These are phyloP conservation scores for Umbelopsis vinacea DNA, from an alignment of 192 early-diverging fungal genomes.

Conservation along the genomic window DNA sequence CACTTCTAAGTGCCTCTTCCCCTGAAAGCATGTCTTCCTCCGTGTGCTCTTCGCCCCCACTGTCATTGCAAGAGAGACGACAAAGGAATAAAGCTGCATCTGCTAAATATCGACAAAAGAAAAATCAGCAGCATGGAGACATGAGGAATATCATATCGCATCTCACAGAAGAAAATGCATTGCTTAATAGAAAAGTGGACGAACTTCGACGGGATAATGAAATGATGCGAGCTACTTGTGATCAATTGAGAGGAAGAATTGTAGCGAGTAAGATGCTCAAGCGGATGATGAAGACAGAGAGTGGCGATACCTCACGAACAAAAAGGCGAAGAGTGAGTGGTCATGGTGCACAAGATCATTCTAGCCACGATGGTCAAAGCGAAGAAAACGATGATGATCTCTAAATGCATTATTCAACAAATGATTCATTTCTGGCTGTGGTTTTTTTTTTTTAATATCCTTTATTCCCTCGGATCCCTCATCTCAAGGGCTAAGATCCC, in stretches of 20 bases:
- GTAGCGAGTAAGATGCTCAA: conserved; percentile 61
- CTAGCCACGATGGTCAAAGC: not conserved
- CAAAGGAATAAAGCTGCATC: conserved; percentile 65
- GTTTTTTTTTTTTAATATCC: not conserved
- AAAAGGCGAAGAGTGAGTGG: not conserved
- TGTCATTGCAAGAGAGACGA: conserved; percentile 54
- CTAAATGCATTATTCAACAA: not conserved
- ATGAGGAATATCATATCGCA: conserved; percentile 52
- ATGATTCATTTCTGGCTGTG: not conserved
- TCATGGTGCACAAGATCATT: not conserved
- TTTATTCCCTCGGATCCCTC: not conserved
- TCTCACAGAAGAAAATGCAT: conserved; percentile 50
- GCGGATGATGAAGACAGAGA: conserved; percentile 20
- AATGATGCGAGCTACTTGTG: conserved; percentile 46
- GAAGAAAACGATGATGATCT: not conserved
- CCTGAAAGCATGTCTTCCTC: conserved; percentile 1
- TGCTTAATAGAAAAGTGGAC: conserved; percentile 50
- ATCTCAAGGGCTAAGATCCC: not conserved
- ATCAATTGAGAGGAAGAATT: conserved; percentile 55
- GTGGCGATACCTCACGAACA: not conserved
- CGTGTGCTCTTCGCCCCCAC: conserved; percentile 26
- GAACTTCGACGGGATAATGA: conserved; percentile 55
- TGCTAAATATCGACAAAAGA: conserved; percentile 65
- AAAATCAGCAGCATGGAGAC: conserved; percentile 60
- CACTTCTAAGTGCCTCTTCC: not conserved